Base-by-base conservation (phyloP, 1,284 basidiomycete species). In the Leccinum fallax region DNA sequence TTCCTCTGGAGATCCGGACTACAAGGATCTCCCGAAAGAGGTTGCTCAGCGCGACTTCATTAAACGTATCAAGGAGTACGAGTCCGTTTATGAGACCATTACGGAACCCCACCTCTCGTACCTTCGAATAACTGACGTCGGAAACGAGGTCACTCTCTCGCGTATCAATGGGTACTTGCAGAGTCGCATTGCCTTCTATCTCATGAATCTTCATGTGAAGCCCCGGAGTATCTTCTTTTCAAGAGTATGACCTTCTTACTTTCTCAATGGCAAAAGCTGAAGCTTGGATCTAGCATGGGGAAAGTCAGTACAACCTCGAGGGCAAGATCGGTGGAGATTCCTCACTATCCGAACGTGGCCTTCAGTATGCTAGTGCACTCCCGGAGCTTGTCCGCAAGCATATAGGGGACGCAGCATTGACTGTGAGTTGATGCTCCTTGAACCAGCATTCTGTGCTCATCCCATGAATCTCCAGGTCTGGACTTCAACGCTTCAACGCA, bases 321-420 rank as follows among this genome's bases (percentile, higher is more conserved):
- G 97, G 97, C 30, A 94, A 97, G 79, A 98, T 99, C 66, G 97
- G 97, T 19, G 97, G 97, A 11, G 97, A 99, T 74, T 93, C 96
- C 1, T 78, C 88, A 24, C 80, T 99, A 38, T 98, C 95, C 0
- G 83, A 86, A 46, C 86, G 90, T 56, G 97, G 97, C 2, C 83
- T 90, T 81, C 79, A 89, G 71, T 99, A 99, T 76, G 90, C 95
- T 6, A 78, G 79, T 26, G 93, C 95, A 1, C 82, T 99, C 15
- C 97, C 97, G 1, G 87, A 85, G 36, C 80, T 99, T 57, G 90
- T 99, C 70, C 90, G 85, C 64, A 89, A 97, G 69, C 95, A 97
- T 68, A 92, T 98, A 58, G 96, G 96, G 24, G 88, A 96, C 69
- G 90, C 89, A 1, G 87, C 89, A 1, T 77, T 98, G 62, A 97